These are phyloP conservation scores for Gleditsia sinensis DNA, from an alignment of 306 rosid genomes.

Conservation along the genomic window DNA sequence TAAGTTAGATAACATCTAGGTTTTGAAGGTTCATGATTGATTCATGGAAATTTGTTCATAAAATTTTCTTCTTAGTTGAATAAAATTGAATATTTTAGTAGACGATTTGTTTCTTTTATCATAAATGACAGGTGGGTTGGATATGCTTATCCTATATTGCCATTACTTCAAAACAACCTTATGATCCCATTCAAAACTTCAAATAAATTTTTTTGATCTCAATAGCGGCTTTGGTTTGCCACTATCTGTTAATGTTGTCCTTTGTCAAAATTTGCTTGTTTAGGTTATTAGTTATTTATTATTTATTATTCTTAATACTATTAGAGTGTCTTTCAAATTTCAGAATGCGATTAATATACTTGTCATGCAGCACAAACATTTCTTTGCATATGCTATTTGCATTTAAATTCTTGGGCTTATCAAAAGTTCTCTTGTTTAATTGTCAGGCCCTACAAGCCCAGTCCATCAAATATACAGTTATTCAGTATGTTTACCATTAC, in stretches of 20 bases:
- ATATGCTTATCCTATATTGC: neutral
- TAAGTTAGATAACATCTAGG: neutral
- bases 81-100: neutral
- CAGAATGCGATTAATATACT: slow-evolving; percentile 17
- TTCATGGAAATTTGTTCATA: slow-evolving; percentile 8
- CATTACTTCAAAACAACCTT: neutral
- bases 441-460: slow-evolving; percentile 71
- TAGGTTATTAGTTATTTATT: neutral
- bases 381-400: slow-evolving; percentile 17
- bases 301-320: neutral
- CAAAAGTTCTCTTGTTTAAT: slow-evolving; percentile 19
- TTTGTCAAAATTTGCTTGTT: slow-evolving; percentile 4
- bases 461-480: slow-evolving; percentile 54
- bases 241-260: neutral
- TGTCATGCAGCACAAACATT: slow-evolving; percentile 32
- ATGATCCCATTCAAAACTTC: neutral
- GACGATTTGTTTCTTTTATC: neutral
- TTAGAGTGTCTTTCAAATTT: slow-evolving; percentile 29
- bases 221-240: neutral
- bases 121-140: neutral
- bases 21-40: neutral
- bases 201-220: neutral
- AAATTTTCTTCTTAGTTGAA: neutral
- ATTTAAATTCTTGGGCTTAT: slow-evolving; percentile 19
- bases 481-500: slow-evolving; percentile 65